These are phyloP conservation scores for Clarireedia homoeocarpa DNA, from an alignment of 2,329 filamentous ascomycete genomes.

Conservation along the genomic window DNA sequence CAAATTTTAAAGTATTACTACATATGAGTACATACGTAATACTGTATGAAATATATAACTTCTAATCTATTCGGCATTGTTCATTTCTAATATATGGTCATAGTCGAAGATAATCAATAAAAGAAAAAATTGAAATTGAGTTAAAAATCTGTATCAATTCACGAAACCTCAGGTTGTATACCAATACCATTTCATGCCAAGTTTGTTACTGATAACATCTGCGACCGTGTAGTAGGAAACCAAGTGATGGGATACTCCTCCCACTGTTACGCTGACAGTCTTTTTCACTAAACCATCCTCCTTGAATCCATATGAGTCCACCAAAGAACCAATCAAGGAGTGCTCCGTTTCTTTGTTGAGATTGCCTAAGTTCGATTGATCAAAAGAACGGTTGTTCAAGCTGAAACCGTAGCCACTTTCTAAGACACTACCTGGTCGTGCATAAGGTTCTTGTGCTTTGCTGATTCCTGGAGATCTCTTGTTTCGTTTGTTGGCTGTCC, in stretches of 20 bases:
- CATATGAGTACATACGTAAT: too few species aligned
- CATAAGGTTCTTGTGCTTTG: constrained; percentile 20
- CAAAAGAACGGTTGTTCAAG: constrained; percentile 7
- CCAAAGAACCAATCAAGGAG: constrained; percentile 65
- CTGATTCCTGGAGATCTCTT: constrained; percentile 32
- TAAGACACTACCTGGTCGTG: neutral
- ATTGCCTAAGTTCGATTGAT: constrained; percentile 15
- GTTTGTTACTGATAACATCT: constrained; percentile 61
- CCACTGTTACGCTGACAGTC: constrained; percentile 73
- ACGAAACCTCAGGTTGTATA: too few species aligned
- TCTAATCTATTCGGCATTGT: too few species aligned
- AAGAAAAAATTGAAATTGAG: too few species aligned
- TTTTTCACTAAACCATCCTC: constrained; percentile 76
- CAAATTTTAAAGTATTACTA: too few species aligned
- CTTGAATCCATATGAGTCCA: constrained; percentile 89
- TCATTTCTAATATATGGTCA: too few species aligned
- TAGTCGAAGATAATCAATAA: too few species aligned
- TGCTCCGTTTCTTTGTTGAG: constrained; percentile 27
- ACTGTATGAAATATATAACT: too few species aligned
- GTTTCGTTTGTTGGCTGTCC: constrained; percentile 67
- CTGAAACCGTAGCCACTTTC: constrained; percentile 12
- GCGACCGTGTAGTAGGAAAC: constrained; percentile 83
- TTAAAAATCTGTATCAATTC: too few species aligned
- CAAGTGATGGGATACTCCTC: constrained; percentile 72
- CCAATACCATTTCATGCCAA: too few species aligned